Evolutionary conservation across 805 yeast species (phyloP).

Genomic region (Isabelozyma heimii): DNA sequence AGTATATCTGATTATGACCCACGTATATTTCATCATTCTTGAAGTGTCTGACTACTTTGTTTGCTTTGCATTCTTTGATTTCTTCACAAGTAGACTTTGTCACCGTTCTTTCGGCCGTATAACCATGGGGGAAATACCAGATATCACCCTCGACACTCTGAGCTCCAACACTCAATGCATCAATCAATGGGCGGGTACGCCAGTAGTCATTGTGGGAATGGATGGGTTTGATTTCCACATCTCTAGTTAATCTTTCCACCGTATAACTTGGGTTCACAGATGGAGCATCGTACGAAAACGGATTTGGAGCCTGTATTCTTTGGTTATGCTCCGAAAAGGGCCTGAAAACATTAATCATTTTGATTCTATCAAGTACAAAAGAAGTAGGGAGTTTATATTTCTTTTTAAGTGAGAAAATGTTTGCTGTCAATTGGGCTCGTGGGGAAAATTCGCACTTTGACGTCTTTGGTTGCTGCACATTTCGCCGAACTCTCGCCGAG

Average conservation of each 20-base stretch:
- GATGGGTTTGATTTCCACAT: constrained; percentile 41
- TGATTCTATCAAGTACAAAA: background rate
- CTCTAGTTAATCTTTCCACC: constrained; percentile 28
- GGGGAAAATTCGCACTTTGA: background rate
- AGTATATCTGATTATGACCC: constrained; percentile 55
- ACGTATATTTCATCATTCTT: constrained; percentile 46
- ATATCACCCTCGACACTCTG: constrained; percentile 67
- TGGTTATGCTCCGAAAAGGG: constrained; percentile 1
- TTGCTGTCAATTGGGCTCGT: background rate
- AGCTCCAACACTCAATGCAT: constrained; percentile 55
- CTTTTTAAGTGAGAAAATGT: too few relatives aligned
- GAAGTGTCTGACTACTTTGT: constrained; percentile 7
- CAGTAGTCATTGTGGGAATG: constrained; percentile 76
- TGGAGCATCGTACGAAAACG: background rate
- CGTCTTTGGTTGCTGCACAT: background rate
- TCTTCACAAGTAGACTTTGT: constrained; percentile 18
- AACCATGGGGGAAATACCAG: constrained; percentile 45
- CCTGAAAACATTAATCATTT: constrained; percentile 14
- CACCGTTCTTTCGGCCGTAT: constrained; percentile 24
- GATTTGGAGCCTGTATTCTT: constrained; percentile 4
- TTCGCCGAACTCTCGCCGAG: constrained; percentile 8
- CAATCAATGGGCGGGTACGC: constrained; percentile 55
- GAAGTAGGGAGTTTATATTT: too few relatives aligned
- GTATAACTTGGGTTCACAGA: constrained; percentile 1
- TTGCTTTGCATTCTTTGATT: constrained; percentile 8